Percentiles rank a stretch among this genome's conserved stretches.
phyloP scores from a whole-genome alignment of 495 filamentous ascomycete genomes.

The Penicillium desertorum region DNA sequence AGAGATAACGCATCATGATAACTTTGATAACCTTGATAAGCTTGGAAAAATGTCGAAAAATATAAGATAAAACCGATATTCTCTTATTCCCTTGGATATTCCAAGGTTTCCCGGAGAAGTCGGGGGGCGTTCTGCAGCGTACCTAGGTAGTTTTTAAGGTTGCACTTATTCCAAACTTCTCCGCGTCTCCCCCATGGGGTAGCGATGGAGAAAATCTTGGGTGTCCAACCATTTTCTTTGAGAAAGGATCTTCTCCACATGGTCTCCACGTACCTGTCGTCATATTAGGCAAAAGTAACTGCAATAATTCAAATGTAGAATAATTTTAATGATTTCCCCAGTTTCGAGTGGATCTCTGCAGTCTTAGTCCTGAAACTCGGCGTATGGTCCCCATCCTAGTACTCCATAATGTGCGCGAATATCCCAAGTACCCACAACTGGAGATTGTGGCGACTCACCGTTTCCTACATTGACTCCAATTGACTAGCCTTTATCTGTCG shows the following conservation, averaged over 20 bases:
- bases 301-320: neutral
- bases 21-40: neutral
- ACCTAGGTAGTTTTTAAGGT: conserved; percentile 9
- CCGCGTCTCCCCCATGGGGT: conserved; percentile 8
- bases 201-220: neutral
- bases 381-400: neutral
- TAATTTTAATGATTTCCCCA: neutral
- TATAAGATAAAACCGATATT: no score
- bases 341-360: neutral
- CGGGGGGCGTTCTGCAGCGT: neutral
- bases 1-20: neutral
- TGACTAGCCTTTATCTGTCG: neutral
- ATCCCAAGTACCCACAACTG: neutral
- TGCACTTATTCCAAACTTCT: neutral
- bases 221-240: neutral
- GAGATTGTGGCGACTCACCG: neutral
- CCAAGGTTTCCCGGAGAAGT: neutral
- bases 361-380: neutral
- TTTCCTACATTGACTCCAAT: neutral
- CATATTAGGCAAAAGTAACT: neutral
- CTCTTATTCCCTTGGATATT: no score
- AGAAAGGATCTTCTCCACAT: neutral
- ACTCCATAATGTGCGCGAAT: neutral
- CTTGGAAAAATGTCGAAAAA: no score
- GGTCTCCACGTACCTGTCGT: neutral